Conservation (phyloP, 176 grass and related monocot genomes). For the Triticum dicoccoides region DNA sequence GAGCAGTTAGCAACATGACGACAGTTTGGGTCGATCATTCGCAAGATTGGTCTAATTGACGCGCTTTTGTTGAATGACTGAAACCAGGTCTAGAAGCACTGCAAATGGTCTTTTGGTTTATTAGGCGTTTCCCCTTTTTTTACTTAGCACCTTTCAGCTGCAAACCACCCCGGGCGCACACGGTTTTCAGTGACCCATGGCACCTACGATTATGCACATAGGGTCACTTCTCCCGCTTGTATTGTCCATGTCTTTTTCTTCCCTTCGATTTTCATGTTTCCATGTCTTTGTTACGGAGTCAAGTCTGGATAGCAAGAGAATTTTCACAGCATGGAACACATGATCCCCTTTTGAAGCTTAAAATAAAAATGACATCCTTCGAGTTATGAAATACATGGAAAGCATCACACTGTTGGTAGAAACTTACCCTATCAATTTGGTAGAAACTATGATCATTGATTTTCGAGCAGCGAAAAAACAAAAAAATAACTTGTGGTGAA, state of each 20-base stretch:
- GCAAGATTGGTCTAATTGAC: conserved; percentile 4
- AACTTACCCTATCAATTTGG: neutral
- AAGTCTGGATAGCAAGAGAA: too few relatives aligned
- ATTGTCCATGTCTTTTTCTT: neutral
- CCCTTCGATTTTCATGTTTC: too few relatives aligned
- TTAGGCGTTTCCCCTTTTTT: neutral
- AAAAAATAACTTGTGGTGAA: too few relatives aligned
- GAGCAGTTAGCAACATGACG: conserved; percentile 17
- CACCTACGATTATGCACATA: neutral
- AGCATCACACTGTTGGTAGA: too few relatives aligned
- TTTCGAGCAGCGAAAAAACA: neutral
- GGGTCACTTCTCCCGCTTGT: neutral
- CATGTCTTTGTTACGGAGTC: too few relatives aligned
- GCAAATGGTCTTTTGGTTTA: neutral
- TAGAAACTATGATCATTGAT: neutral
- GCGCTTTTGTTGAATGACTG: neutral
- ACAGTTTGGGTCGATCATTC: conserved; percentile 20
- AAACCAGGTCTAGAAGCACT: neutral
- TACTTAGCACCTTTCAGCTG: neutral
- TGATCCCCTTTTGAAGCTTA: too few relatives aligned
- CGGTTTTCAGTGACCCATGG: neutral
- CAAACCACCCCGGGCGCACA: conserved; percentile 11
- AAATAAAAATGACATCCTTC: too few relatives aligned
- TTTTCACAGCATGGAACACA: too few relatives aligned
- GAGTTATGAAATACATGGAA: too few relatives aligned